Percentiles rank a stretch among this genome's conserved stretches.
These are phyloP conservation scores for Periconia digitata DNA, from an alignment of 2,329 filamentous ascomycete species.

Conservation along the genomic window DNA sequence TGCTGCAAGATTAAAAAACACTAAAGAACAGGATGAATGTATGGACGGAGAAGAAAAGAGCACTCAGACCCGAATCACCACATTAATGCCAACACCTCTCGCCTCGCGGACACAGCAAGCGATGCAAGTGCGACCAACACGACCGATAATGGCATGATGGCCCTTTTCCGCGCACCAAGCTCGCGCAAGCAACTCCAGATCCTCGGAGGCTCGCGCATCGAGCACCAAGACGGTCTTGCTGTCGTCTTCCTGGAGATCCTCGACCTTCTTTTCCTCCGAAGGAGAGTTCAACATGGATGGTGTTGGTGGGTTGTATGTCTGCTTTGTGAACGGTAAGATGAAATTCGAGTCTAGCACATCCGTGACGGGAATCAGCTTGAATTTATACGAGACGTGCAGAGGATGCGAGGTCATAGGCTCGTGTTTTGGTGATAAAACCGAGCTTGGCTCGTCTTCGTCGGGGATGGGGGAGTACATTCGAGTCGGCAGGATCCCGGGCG, in stretches of 20 bases:
- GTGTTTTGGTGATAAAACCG: slow-evolving; percentile 11
- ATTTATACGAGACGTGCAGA: slow-evolving; percentile 43
- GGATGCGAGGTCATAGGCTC: slow-evolving; percentile 41
- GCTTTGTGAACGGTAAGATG: slow-evolving; percentile 24
- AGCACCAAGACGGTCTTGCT: slow-evolving; percentile 42
- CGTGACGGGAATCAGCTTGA: slow-evolving; percentile 38
- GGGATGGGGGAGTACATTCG: slow-evolving; percentile 22
- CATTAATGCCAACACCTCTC: slow-evolving; percentile 67
- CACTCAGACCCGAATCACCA: slow-evolving; percentile 55
- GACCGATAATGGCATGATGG: slow-evolving; percentile 72
- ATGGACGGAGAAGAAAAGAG: too few species aligned
- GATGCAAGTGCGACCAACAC: slow-evolving; percentile 68
- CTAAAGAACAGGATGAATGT: neutral
- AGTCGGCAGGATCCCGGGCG: slow-evolving; percentile 27
- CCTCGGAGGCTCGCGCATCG: slow-evolving; percentile 60
- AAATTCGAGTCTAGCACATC: slow-evolving; percentile 32
- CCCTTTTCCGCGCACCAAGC: slow-evolving; percentile 74
- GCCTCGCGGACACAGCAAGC: slow-evolving; percentile 76
- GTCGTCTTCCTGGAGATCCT: slow-evolving; percentile 18
- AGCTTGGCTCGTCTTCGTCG: slow-evolving; percentile 12
- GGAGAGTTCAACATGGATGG: slow-evolving; percentile 17
- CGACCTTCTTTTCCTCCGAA: slow-evolving; percentile 12
- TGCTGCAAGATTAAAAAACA: neutral
- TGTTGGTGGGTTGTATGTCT: slow-evolving; percentile 16
- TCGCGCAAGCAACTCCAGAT: slow-evolving; percentile 69